Evolutionary conservation across 495 filamentous ascomycete species (phyloP).

Genomic region (Penicillium daleae): DNA sequence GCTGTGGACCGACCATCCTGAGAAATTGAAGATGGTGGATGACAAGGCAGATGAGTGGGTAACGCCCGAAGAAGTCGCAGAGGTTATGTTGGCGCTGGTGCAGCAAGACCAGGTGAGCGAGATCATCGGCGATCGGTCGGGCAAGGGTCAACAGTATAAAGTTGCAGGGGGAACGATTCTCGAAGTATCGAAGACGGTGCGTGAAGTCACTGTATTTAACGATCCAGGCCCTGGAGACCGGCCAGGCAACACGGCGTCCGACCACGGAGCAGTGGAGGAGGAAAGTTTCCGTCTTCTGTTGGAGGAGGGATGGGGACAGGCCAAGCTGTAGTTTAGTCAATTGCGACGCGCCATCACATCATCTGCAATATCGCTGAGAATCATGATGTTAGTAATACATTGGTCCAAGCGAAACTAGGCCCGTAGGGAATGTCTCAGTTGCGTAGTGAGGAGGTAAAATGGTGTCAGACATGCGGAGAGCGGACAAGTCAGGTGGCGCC

Average conservation of each 20-base stretch:
- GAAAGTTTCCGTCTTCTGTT: conserved; percentile 53
- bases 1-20: conserved; percentile 69
- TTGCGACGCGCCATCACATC: conserved; percentile 11
- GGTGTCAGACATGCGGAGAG: conserved; percentile 14
- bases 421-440: background rate
- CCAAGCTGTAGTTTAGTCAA: conserved; percentile 24
- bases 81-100: conserved; percentile 64
- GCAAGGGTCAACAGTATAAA: conserved; percentile 35
- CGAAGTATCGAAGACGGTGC: conserved; percentile 61
- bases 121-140: conserved; percentile 45
- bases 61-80: conserved; percentile 65
- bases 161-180: conserved; percentile 56
- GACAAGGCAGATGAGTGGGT: conserved; percentile 60
- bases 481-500: conserved; percentile 21
- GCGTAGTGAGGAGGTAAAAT: background rate
- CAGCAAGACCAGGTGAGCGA: conserved; percentile 52
- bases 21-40: conserved; percentile 62
- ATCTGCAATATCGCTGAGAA: conserved; percentile 8
- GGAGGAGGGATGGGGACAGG: conserved; percentile 46
- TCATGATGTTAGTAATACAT: conserved; percentile 10
- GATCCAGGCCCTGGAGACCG: conserved; percentile 60
- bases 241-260: conserved; percentile 52
- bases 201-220: conserved; percentile 55
- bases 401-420: background rate
- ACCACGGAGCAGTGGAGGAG: conserved; percentile 38